Evolutionary conservation across 805 yeast genomes (phyloP), one percentile per base, ranked within the genome.

Genomic region (Pichia ethanolica): DNA sequence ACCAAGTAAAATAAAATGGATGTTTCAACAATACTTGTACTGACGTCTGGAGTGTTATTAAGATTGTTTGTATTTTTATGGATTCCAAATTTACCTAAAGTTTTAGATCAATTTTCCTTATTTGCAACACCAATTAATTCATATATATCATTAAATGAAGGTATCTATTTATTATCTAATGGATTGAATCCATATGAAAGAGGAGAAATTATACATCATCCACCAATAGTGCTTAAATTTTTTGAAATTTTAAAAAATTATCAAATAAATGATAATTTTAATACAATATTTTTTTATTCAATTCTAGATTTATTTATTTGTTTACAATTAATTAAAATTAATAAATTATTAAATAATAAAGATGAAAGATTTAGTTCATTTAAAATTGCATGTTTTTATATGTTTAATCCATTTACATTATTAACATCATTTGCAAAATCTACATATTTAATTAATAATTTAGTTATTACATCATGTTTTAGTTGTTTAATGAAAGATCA

Each of bases 121-220:
- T 70, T 86, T 43, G 73, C 89, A 20, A 86, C 96, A 0, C 89
- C 95, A 0, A 70, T 86, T 5, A 76, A 85, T 48, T 83, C 93
- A 36, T 85, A 74, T 66, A 74, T 79, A 58, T 71, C 79, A 38
- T 61, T 86, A 39, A 66, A 72, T 56, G 95, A 86, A 61, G 90
- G 90, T 11, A 68, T 86, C 10, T 86, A 76, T 56, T 72, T 86
- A 45, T 66, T 79, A 48, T 63, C 71, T 4, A 75, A 81, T 57
- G 73, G 72, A 25, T 70, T 85, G 45, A 74, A 81, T 43, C 80
- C 89, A 8, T 91, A 89, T 59, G 53, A 54, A 14, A 79, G 79
- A 53, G 97, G 97, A 9, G 95, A 95, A 27, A 81, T 89, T 14
- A 83, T 84, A 35, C 91, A 89, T 65, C 96, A 89, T 57, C 81